These are phyloP conservation scores for Brassica hybrid DNA, from an alignment of 441 rosid genomes.

Conservation along the genomic window DNA sequence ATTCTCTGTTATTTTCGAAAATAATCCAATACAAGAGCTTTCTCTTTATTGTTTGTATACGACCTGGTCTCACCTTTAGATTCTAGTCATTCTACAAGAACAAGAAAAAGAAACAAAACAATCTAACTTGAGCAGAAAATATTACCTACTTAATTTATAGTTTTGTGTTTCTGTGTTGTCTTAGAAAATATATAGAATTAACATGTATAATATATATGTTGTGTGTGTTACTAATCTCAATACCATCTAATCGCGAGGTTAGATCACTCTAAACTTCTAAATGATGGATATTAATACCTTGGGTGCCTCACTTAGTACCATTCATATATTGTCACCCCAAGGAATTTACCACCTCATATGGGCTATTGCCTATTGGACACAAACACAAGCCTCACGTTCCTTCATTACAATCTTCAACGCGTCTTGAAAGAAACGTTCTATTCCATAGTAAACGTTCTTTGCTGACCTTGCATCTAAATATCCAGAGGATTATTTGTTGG, in stretches of 20 bases:
- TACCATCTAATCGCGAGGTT: background rate
- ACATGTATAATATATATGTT: background rate
- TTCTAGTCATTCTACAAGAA: background rate
- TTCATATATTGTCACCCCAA: background rate
- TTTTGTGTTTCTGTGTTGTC: background rate
- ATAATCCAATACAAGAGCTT: background rate
- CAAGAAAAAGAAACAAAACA: background rate
- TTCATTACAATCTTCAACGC: background rate
- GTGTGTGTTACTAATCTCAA: background rate
- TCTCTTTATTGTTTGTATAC: background rate
- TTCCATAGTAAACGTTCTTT: conserved; percentile 1
- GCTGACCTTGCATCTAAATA: background rate
- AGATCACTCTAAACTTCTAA: background rate
- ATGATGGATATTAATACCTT: background rate
- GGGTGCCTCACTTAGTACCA: too few species aligned
- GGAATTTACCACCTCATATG: conserved; percentile 1
- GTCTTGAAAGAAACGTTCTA: background rate
- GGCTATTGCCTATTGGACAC: conserved; percentile 4
- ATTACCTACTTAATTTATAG: background rate
- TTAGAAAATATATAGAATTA: too few species aligned
- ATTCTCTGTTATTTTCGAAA: background rate
- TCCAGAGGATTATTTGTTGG: background rate
- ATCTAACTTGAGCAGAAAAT: background rate
- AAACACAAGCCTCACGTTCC: background rate
- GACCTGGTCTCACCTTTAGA: conserved; percentile 3